phyloP scores from a whole-genome alignment of 2,329 filamentous ascomycete species.

The Neofusicoccum ribis region DNA sequence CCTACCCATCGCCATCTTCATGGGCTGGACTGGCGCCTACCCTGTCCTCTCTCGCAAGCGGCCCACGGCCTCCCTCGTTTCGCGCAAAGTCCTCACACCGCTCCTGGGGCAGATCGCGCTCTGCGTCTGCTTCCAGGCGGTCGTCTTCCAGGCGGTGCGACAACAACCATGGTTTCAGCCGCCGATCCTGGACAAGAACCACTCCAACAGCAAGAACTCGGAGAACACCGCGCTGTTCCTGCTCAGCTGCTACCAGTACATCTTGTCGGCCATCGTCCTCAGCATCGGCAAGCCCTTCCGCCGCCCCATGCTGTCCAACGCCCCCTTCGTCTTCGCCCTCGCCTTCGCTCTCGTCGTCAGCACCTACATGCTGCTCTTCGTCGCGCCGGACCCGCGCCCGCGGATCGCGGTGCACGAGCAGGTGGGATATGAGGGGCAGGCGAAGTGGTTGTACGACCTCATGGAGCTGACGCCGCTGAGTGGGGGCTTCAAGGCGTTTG shows the following conservation, averaged over 20 bases:
- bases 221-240: constrained; percentile 92
- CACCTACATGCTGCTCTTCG: constrained; percentile 71
- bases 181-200: constrained; percentile 72
- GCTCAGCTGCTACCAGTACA: constrained; percentile 91
- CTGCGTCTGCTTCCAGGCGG: constrained; percentile 73
- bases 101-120: constrained; percentile 85
- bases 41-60: constrained; percentile 76
- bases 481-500: constrained; percentile 68
- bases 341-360: constrained; percentile 66
- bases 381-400: constrained; percentile 49
- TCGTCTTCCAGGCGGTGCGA: constrained; percentile 73
- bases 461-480: constrained; percentile 88
- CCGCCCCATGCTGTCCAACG: constrained; percentile 75
- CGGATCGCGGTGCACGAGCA: background rate
- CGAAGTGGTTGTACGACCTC: constrained; percentile 64
- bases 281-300: constrained; percentile 91
- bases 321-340: constrained; percentile 56
- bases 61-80: constrained; percentile 89
- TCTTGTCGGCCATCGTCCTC: constrained; percentile 82
- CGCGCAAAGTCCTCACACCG: constrained; percentile 85
- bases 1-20: constrained; percentile 94
- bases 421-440: constrained; percentile 27
- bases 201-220: constrained; percentile 85
- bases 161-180: constrained; percentile 82
- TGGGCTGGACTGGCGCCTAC: constrained; percentile 94